phyloP scores from a whole-genome alignment of 1,284 basidiomycete species.

The Peniophora sp. region DNA sequence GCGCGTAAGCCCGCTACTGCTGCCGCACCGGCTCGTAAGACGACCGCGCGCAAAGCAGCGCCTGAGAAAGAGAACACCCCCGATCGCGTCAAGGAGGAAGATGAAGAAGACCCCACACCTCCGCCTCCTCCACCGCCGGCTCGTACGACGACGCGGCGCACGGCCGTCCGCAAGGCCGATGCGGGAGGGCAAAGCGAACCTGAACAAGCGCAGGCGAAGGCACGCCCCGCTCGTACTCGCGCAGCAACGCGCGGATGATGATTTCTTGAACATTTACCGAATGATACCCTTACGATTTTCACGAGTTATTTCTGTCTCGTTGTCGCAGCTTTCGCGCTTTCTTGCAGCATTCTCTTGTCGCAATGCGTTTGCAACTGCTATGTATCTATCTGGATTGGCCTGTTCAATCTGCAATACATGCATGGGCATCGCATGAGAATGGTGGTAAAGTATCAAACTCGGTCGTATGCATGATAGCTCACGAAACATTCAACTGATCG shows the following conservation, averaged over 20 bases:
- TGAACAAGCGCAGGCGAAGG: slow-evolving; percentile 11
- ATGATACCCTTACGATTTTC: too few relatives aligned
- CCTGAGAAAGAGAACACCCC: slow-evolving; percentile 34
- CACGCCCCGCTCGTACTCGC: slow-evolving; percentile 17
- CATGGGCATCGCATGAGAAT: too few relatives aligned
- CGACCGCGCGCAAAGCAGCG: slow-evolving; percentile 11
- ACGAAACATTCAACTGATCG: too few relatives aligned
- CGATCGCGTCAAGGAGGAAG: slow-evolving; percentile 18
- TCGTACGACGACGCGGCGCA: slow-evolving; percentile 11
- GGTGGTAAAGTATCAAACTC: too few relatives aligned
- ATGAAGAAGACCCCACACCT: slow-evolving; percentile 11
- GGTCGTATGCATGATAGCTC: too few relatives aligned
- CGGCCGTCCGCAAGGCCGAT: slow-evolving; percentile 7
- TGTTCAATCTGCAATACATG: too few relatives aligned
- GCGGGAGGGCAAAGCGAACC: slow-evolving; percentile 11
- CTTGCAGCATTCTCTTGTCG: too few relatives aligned
- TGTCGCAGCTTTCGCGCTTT: too few relatives aligned
- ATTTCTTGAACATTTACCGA: too few relatives aligned
- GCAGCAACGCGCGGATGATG: slow-evolving; percentile 7
- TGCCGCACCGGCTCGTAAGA: slow-evolving; percentile 9
- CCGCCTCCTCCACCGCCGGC: slow-evolving; percentile 9
- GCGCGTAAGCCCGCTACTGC: slow-evolving; percentile 1
- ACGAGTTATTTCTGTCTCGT: too few relatives aligned
- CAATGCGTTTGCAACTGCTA: too few relatives aligned
- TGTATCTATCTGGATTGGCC: too few relatives aligned